Percentiles rank a stretch among this genome's conserved stretches.
These are phyloP conservation scores for Tylopilus subfusipes DNA, from an alignment of 768 basidiomycete genomes.

Conservation along the genomic window DNA sequence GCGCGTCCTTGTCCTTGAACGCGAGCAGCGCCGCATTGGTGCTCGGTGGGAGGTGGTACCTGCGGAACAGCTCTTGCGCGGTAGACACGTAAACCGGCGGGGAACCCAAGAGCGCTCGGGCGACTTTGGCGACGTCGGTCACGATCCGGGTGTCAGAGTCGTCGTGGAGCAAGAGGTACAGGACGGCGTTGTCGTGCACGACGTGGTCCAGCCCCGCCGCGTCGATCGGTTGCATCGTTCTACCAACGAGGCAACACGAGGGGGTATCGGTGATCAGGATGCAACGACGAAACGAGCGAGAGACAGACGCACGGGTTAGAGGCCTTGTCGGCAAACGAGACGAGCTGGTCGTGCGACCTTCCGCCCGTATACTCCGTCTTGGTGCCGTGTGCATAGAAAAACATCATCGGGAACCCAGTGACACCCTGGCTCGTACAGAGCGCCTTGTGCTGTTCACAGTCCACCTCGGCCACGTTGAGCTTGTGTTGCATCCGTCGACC, in stretches of 20 bases:
- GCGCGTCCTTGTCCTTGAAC: slow-evolving; percentile 55
- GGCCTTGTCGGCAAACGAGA: slow-evolving; percentile 73
- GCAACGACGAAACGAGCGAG: slow-evolving; percentile 6
- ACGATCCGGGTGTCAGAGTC: slow-evolving; percentile 29
- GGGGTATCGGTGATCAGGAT: neutral
- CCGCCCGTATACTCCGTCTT: slow-evolving; percentile 75
- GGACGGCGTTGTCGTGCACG: slow-evolving; percentile 14
- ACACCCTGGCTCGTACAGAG: slow-evolving; percentile 69
- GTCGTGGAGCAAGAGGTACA: slow-evolving; percentile 52
- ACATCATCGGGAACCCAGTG: slow-evolving; percentile 79
- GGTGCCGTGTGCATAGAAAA: slow-evolving; percentile 58
- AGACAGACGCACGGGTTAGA: slow-evolving; percentile 56
- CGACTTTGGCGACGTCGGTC: slow-evolving; percentile 55
- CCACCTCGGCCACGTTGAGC: slow-evolving; percentile 78
- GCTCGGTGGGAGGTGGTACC: slow-evolving; percentile 34
- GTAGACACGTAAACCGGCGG: slow-evolving; percentile 46
- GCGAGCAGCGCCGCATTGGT: slow-evolving; percentile 64
- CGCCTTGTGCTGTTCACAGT: slow-evolving; percentile 74
- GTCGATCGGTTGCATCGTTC: slow-evolving; percentile 23
- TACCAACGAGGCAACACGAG: neutral
- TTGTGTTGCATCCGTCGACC: slow-evolving; percentile 66
- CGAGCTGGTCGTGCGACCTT: slow-evolving; percentile 67
- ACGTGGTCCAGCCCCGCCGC: slow-evolving; percentile 3
- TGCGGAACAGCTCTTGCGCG: slow-evolving; percentile 30
- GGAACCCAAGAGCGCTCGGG: slow-evolving; percentile 47